Conservation (phyloP, 2,329 filamentous ascomycete genomes). For the Phoma herbarum region DNA sequence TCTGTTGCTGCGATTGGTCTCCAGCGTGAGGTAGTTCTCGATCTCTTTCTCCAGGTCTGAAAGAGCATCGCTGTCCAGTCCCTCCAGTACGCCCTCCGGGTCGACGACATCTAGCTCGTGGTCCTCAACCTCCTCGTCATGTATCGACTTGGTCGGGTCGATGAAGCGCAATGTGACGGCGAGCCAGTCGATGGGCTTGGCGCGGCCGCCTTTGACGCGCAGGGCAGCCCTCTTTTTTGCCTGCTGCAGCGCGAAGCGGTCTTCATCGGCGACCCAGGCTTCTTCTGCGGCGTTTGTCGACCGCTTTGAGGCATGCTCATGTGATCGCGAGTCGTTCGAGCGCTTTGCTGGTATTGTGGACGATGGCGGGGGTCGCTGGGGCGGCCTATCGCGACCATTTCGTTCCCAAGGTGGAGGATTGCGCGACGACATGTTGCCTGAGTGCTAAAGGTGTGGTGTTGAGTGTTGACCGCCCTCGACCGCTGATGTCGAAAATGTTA, state of each 20-base stretch:
- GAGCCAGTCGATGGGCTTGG: conserved; percentile 91
- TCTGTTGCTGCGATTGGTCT: conserved; percentile 77
- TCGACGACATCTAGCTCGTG: conserved; percentile 77
- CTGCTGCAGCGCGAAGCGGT: conserved; percentile 94
- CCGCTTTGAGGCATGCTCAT: conserved; percentile 52
- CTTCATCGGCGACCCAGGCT: conserved; percentile 89
- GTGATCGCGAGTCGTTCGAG: conserved; percentile 54
- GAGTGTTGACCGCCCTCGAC: background rate
- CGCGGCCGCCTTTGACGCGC: conserved; percentile 87
- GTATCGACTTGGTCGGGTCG: conserved; percentile 78
- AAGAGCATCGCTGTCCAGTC: conserved; percentile 72
- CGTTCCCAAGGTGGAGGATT: conserved; percentile 48
- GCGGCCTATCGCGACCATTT: conserved; percentile 30
- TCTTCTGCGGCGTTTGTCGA: conserved; percentile 58
- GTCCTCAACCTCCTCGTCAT: conserved; percentile 86
- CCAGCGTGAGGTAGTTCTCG: conserved; percentile 78
- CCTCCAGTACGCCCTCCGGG: conserved; percentile 82
- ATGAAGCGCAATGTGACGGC: conserved; percentile 90
- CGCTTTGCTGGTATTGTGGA: conserved; percentile 55
- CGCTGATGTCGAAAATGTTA: conserved; percentile 24
- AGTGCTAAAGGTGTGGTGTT: background rate
- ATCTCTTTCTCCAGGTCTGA: conserved; percentile 84
- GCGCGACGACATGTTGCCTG: conserved; percentile 39
- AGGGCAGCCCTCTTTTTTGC: conserved; percentile 98
- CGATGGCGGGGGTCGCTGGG: conserved; percentile 35